Evolutionary conservation across 257 asterid genomes (phyloP).

Genomic region (Cinchona pubescens): DNA sequence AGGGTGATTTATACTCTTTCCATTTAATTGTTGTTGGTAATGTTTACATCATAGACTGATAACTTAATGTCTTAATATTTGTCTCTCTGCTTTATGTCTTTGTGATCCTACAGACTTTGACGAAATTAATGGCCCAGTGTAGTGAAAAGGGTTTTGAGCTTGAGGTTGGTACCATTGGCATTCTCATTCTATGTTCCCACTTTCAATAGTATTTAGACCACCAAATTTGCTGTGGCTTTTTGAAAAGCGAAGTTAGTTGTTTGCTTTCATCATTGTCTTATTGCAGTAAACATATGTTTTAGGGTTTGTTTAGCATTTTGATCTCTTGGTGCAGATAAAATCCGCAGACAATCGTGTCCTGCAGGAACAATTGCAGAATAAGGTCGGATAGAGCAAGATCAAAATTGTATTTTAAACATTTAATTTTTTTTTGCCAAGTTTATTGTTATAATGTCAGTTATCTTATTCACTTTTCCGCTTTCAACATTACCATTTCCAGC

Average conservation of each 20-base stretch:
- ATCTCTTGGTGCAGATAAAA: constrained; percentile 61
- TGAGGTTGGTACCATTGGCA: constrained; percentile 53
- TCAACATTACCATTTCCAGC: background rate
- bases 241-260: background rate
- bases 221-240: constrained; percentile 8
- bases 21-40: background rate
- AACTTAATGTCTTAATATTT: background rate
- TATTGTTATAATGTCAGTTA: background rate
- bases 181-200: background rate
- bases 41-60: background rate
- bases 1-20: constrained; percentile 12
- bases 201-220: background rate
- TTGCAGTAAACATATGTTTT: background rate
- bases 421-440: background rate
- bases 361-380: constrained; percentile 87
- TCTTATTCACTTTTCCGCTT: constrained; percentile 7
- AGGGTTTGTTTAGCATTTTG: constrained; percentile 27
- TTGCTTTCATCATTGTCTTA: background rate
- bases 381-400: constrained; percentile 40
- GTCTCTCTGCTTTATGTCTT: background rate
- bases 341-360: constrained; percentile 92
- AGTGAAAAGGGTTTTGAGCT: constrained; percentile 87
- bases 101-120: constrained; percentile 54
- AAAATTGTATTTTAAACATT: background rate
- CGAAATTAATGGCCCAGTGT: constrained; percentile 77